Evolutionary conservation across 2,329 filamentous ascomycete species (phyloP).

Genomic region (Seiridium unicorne): DNA sequence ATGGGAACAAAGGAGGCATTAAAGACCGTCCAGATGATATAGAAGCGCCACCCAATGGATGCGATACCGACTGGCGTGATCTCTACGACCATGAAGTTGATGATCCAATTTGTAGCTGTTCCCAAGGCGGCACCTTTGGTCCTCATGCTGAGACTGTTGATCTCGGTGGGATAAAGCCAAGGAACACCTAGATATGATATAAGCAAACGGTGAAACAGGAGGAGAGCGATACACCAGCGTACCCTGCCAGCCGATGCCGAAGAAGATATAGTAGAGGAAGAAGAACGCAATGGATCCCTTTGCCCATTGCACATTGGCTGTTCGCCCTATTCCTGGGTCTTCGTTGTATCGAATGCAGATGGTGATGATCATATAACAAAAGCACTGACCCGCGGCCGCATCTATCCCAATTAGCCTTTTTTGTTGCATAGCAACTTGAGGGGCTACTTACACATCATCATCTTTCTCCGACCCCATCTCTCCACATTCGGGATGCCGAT

Average conservation of each 20-base stretch:
- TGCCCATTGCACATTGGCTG: constrained; percentile 10
- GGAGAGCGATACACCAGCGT: neutral
- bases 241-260: constrained; percentile 46
- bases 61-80: constrained; percentile 32
- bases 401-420: constrained; percentile 11
- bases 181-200: constrained; percentile 28
- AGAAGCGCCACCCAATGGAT: constrained; percentile 47
- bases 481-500: constrained; percentile 26
- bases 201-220: neutral
- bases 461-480: constrained; percentile 49
- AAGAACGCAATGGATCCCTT: constrained; percentile 45
- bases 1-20: constrained; percentile 39
- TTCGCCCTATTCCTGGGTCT: neutral
- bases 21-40: constrained; percentile 47
- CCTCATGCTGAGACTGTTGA: constrained; percentile 38
- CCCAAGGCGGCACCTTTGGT: constrained; percentile 29
- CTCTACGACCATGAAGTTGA: constrained; percentile 31
- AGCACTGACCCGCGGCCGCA: constrained; percentile 47
- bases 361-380: constrained; percentile 40
- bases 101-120: constrained; percentile 32
- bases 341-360: constrained; percentile 17
- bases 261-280: constrained; percentile 54
- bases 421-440: neutral
- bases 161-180: constrained; percentile 45
- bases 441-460: constrained; percentile 47